Percentiles rank a stretch among this genome's conserved stretches.
phyloP scores from a whole-genome alignment of 148 eudicot species.

The Chenopodium album region DNA sequence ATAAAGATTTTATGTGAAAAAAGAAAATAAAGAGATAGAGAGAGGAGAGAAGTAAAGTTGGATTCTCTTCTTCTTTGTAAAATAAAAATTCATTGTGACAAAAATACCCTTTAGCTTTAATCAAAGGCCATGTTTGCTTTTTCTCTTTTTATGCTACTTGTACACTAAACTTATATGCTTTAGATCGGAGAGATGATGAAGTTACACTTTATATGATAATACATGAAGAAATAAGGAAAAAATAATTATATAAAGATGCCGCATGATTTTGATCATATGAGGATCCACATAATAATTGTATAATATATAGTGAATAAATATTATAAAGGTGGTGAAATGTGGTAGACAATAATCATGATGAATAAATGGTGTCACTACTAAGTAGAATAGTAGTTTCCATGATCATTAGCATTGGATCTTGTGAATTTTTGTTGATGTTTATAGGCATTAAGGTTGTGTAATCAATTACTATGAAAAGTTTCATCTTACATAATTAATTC shows the following conservation, averaged over 20 bases:
- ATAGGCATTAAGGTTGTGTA: slow-evolving; percentile 4
- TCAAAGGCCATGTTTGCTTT: slow-evolving; percentile 24
- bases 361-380: slow-evolving; percentile 13
- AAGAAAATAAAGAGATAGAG: slow-evolving; percentile 36
- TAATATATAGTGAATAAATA: slow-evolving; percentile 11
- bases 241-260: neutral
- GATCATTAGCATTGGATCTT: slow-evolving; percentile 9
- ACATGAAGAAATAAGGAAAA: slow-evolving; percentile 7
- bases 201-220: slow-evolving; percentile 42
- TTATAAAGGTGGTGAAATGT: slow-evolving; percentile 17
- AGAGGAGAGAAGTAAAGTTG: slow-evolving; percentile 39
- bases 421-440: slow-evolving; percentile 16
- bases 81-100: slow-evolving; percentile 38
- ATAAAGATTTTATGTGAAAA: slow-evolving; percentile 35
- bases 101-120: slow-evolving; percentile 58
- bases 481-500: neutral
- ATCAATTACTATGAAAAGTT: slow-evolving; percentile 13
- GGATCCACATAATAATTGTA: slow-evolving; percentile 28
- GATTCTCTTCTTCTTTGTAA: slow-evolving; percentile 35
- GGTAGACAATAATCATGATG: slow-evolving; percentile 20
- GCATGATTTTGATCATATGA: slow-evolving; percentile 23
- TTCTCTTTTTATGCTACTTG: neutral
- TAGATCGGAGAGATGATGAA: slow-evolving; percentile 51
- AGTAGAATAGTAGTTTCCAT: slow-evolving; percentile 11
- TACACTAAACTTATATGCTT: slow-evolving; percentile 29